Conservation (phyloP, 495 filamentous ascomycete genomes). For the Penicillium macrosclerotiorum region DNA sequence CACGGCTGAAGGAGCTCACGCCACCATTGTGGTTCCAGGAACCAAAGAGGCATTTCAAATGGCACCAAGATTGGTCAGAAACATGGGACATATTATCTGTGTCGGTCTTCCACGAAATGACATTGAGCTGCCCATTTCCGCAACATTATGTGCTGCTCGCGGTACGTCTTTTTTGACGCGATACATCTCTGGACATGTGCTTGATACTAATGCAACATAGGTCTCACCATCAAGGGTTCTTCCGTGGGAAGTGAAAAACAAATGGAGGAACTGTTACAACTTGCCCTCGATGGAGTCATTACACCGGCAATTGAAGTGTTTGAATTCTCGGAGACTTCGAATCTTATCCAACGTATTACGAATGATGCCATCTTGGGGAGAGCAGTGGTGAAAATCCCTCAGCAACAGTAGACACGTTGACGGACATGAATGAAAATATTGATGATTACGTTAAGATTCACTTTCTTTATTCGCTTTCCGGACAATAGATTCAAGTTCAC, state of each 20-base stretch:
- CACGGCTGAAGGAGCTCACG: slow-evolving; percentile 33
- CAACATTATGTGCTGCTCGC: slow-evolving; percentile 27
- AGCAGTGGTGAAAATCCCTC: slow-evolving; percentile 25
- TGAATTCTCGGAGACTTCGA: slow-evolving; percentile 19
- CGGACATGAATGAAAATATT: too few relatives aligned
- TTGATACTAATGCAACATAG: slow-evolving; percentile 5
- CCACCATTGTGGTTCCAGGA: slow-evolving; percentile 28
- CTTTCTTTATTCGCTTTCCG: too few relatives aligned
- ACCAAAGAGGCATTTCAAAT: slow-evolving; percentile 23
- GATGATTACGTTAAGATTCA: too few relatives aligned
- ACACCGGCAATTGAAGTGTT: slow-evolving; percentile 23
- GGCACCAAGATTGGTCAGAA: slow-evolving; percentile 27
- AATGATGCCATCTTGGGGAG: slow-evolving; percentile 22
- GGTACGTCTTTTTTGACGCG: slow-evolving; percentile 11
- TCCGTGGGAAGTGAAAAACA: slow-evolving; percentile 30
- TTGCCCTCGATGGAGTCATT: slow-evolving; percentile 19
- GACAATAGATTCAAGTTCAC: too few relatives aligned
- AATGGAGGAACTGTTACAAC: slow-evolving; percentile 22
- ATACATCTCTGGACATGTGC: neutral
- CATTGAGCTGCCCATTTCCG: slow-evolving; percentile 27
- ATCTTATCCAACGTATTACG: slow-evolving; percentile 15
- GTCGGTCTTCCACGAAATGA: slow-evolving; percentile 31
- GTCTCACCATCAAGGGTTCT: slow-evolving; percentile 26
- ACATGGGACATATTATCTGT: slow-evolving; percentile 26
- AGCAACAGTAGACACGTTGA: neutral